Evolutionary conservation across 2,329 filamentous ascomycete species (phyloP).

Genomic region (Pyricularia grisea): DNA sequence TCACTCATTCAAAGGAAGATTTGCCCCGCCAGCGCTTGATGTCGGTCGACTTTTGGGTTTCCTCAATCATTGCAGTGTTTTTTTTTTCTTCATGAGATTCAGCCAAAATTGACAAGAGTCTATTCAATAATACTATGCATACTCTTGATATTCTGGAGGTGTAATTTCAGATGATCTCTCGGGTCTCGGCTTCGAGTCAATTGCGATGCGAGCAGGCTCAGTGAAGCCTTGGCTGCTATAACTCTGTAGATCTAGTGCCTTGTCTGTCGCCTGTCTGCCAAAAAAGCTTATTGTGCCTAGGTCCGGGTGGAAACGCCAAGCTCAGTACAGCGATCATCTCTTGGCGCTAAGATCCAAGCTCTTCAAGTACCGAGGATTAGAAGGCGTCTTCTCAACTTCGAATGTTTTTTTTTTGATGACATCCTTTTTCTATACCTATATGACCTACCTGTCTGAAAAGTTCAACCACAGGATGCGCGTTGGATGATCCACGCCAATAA

Average conservation of each 20-base stretch:
- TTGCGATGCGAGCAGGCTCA: neutral
- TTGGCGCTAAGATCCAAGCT: neutral
- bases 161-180: neutral
- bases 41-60: neutral
- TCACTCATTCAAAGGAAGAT: neutral
- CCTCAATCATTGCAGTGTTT: neutral
- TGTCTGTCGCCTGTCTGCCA: neutral
- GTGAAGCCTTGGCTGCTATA: neutral
- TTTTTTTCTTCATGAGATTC: neutral
- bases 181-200: neutral
- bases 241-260: neutral
- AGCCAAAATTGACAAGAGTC: neutral
- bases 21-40: neutral
- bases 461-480: neutral
- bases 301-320: neutral
- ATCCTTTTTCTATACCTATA: neutral
- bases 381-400: neutral
- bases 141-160: neutral
- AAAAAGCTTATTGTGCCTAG: neutral
- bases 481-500: neutral
- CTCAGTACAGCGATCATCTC: neutral
- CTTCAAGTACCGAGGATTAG: neutral
- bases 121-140: neutral
- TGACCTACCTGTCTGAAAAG: too few relatives aligned
- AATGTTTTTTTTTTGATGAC: neutral